These are phyloP conservation scores for Tetrapyrgos nigripes DNA, from an alignment of 1,284 basidiomycete species.

Conservation along the genomic window DNA sequence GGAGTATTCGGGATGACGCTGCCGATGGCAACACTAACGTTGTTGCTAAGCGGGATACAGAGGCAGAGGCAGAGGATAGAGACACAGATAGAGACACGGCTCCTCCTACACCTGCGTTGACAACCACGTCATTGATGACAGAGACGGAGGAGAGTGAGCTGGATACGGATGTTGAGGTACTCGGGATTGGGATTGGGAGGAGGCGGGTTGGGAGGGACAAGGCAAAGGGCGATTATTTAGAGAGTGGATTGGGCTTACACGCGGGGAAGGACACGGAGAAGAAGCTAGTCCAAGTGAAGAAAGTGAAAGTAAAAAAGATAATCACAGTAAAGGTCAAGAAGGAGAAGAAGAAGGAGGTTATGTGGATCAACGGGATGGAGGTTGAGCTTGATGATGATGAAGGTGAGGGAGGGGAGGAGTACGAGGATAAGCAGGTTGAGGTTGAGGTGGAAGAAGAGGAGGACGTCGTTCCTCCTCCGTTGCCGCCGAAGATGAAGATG, in stretches of 20 bases:
- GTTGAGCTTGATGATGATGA: conserved; percentile 34
- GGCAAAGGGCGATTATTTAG: background rate
- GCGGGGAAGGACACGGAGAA: conserved; percentile 2
- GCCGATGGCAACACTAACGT: no score
- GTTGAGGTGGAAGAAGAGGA: no score
- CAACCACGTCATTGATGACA: no score
- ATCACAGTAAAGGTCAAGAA: background rate
- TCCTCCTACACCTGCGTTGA: no score
- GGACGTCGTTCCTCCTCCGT: background rate
- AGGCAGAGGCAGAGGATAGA: no score
- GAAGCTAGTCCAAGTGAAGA: background rate
- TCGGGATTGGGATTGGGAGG: background rate
- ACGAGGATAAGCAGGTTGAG: background rate
- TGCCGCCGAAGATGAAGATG: no score
- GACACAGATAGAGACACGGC: no score
- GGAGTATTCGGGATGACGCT: no score
- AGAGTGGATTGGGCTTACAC: background rate
- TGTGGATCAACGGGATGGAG: conserved; percentile 36
- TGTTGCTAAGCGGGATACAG: no score
- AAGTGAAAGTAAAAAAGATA: background rate
- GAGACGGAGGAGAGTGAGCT: no score
- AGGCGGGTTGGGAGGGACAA: background rate
- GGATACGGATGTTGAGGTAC: background rate
- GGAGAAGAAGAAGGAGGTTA: conserved; percentile 25
- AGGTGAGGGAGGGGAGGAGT: conserved; percentile 19